Evolutionary conservation across 768 basidiomycete species (phyloP).

Genomic region (Neoboletus brunneissimus): DNA sequence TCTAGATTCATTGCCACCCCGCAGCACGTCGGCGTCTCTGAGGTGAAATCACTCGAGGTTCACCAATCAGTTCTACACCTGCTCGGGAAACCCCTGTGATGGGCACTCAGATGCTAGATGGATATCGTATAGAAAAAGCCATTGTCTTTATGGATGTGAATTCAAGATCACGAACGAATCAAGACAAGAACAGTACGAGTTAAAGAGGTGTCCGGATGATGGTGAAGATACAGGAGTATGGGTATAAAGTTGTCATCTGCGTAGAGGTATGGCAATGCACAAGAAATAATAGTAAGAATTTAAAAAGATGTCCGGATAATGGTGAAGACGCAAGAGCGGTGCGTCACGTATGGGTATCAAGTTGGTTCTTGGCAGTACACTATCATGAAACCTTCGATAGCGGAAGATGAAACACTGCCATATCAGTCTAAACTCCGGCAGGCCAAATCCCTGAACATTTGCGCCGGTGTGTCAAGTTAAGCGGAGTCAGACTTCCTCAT

Average conservation of each 20-base stretch:
- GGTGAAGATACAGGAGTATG: not conserved
- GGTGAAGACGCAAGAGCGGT: not conserved
- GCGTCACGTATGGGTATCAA: not conserved
- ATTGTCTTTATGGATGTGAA: not conserved
- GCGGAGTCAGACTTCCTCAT: not conserved
- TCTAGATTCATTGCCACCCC: not conserved
- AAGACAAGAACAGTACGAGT: not conserved
- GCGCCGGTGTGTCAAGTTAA: not conserved
- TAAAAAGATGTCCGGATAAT: not conserved
- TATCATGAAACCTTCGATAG: not conserved
- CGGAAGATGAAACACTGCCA: no score
- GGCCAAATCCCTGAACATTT: not conserved
- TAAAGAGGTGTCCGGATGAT: not conserved
- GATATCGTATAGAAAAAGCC: not conserved
- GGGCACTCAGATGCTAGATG: no score
- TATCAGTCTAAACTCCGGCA: not conserved
- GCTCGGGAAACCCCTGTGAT: no score
- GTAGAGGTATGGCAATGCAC: not conserved
- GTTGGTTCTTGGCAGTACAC: not conserved
- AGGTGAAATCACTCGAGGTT: not conserved
- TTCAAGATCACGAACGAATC: not conserved
- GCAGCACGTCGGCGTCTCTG: not conserved
- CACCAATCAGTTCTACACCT: not conserved
- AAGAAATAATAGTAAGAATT: no score
- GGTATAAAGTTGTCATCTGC: not conserved